phyloP scores from a whole-genome alignment of 106 monocot species.

The Platanthera guangdongensis region DNA sequence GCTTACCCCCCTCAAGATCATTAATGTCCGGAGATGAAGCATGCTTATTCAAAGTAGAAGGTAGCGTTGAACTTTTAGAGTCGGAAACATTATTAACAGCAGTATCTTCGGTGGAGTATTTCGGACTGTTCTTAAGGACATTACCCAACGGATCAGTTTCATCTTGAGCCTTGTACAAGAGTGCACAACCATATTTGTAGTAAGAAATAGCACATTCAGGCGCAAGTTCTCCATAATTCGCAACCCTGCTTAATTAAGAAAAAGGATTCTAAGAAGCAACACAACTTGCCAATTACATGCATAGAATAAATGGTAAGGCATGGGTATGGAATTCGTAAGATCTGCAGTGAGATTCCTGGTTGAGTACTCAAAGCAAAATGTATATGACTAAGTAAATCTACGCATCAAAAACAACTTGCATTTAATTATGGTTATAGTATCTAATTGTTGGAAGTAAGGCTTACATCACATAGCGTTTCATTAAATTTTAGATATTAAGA shows the following conservation, averaged over 20 bases:
- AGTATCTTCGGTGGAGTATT: constrained; percentile 14
- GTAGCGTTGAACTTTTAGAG: constrained; percentile 13
- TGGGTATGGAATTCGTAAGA: no score
- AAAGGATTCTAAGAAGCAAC: neutral
- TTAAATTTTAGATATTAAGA: no score
- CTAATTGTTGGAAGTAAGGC: no score
- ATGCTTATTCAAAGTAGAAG: neutral
- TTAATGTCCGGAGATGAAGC: neutral
- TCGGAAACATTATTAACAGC: constrained; percentile 14
- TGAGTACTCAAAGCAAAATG: no score
- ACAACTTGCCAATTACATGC: no score
- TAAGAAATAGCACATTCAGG: constrained; percentile 70
- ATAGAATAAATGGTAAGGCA: no score
- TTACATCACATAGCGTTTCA: no score
- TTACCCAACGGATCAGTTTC: constrained; percentile 77
- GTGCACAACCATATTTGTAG: constrained; percentile 85
- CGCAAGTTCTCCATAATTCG: constrained; percentile 81
- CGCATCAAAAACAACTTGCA: no score
- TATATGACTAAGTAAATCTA: no score
- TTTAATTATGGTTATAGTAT: no score
- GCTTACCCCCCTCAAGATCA: neutral
- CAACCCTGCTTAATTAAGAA: constrained; percentile 31
- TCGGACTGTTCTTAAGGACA: constrained; percentile 38
- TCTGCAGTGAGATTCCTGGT: no score
- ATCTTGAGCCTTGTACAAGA: constrained; percentile 86